Evolutionary conservation across 2,329 filamentous ascomycete species (phyloP), one percentile per base, ranked within the genome.

Genomic region (Colletotrichum chlorophyti): DNA sequence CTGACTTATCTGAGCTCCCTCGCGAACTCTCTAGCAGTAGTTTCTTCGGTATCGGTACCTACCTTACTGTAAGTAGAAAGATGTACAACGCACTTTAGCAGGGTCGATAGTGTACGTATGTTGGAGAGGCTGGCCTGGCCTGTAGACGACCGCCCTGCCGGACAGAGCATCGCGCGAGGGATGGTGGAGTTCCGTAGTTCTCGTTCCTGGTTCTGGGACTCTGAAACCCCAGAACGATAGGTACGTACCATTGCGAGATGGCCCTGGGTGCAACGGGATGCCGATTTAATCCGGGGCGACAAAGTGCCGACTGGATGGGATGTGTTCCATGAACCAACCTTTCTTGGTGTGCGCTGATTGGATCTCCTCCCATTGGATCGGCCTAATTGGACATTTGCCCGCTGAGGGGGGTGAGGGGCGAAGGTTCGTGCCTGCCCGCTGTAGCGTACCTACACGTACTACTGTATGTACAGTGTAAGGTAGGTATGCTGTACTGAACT

Each of bases 281-380:
- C n/a, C n/a, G n/a, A n/a, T n/a, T 40, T 49, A 45, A 43, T 55
- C 55, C 38, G 43, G 43, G 43, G 55, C 55, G 38, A 50, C 24
- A 29, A 40, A 43, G 27, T 59, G 38, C 51, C 51, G 38, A 55
- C 23, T 45, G 51, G 51, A n/a, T n/a, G n/a, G n/a, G n/a, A n/a
- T n/a, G n/a, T n/a, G n/a, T n/a, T n/a, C n/a, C n/a, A n/a, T n/a
- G n/a, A n/a, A n/a, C n/a, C n/a, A n/a, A n/a, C n/a, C 45, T 38
- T 45, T 34, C 40, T 38, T 24, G 21, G 31, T 17, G 31, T 37
- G 50, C 27, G 55, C 27, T 46, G 6, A 49, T 54, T 59, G 55
- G 55, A 38, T 55, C 51, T 26, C 55, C 40, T 55, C 55, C 31
- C 42, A 59, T 40, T 49, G 43, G 51, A 38, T 55, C 55, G 51